Evolutionary conservation across 1,284 basidiomycete species (phyloP), one percentile per base, ranked within the genome.

Genomic region (Thelephora terrestris): DNA sequence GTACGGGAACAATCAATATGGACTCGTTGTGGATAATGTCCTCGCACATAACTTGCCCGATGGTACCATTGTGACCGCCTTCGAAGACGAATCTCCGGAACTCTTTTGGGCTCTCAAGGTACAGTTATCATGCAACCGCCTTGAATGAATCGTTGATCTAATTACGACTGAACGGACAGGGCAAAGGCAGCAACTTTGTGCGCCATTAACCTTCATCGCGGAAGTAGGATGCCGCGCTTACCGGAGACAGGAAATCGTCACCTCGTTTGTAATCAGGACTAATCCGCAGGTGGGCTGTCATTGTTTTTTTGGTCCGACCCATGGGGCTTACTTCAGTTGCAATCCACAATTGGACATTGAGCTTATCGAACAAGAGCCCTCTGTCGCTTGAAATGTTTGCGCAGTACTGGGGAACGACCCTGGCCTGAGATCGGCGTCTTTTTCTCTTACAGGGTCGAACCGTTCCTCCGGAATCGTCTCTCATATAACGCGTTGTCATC

Each of bases 401-500:
- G 10, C 45, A 64, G 63, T 59, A 57, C 50, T 64, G 58, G 61
- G 58, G 62, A 23, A 18, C 44, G 7, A 42, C 27, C 17, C 54
- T 64, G 16, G 50, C 52, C 57, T 45, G 39, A 47, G 21, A 50
- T 53, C 34, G 58, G 52, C 25, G 47, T 48, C 6, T 65, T 67
- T 32, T 55, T 69, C 52, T 75, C 73, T 10, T 80, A 78, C 55
- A 71, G 68, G 47, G 65, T 78, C 50, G 76, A 82, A 52, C 74
- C 76, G 4, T 80, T 81, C 69, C 64, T 76, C 4, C 59, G 71
- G 1, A 58, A 56, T 20, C 54, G 76, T 50, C 68, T 74, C 56
- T 58, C 60, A 2, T 71, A 76, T 54, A 50, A 60, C 12, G 60
- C 47, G 20, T 46, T 58, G 4, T 54, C 58, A 3, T 65, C 75